These are phyloP conservation scores for Annulohypoxylon stygium DNA, from an alignment of 495 filamentous ascomycete species.

Conservation along the genomic window DNA sequence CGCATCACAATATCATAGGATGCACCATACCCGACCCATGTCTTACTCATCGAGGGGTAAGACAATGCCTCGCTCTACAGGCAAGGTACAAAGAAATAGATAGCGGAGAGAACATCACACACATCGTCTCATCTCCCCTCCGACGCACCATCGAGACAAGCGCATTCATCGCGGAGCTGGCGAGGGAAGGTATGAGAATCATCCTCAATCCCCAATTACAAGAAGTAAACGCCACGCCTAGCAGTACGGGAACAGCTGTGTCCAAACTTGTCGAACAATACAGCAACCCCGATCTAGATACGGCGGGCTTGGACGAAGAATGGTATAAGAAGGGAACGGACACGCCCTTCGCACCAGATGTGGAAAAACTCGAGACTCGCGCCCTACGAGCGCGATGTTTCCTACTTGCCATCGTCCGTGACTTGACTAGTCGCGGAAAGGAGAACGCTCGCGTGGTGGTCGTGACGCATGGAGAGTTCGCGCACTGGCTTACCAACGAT, in stretches of 20 bases:
- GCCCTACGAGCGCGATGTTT: slow-evolving; percentile 71
- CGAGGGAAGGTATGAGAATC: slow-evolving; percentile 9
- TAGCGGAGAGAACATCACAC: slow-evolving; percentile 63
- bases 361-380: slow-evolving; percentile 66
- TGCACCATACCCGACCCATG: slow-evolving; percentile 73
- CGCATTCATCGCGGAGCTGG: slow-evolving; percentile 64
- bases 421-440: slow-evolving; percentile 56
- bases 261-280: slow-evolving; percentile 55
- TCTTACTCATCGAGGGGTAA: slow-evolving; percentile 73
- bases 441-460: slow-evolving; percentile 68
- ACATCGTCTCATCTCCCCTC: slow-evolving; percentile 78
- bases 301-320: slow-evolving; percentile 60
- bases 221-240: slow-evolving; percentile 73
- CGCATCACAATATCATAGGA: slow-evolving; percentile 75
- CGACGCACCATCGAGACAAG: slow-evolving; percentile 79
- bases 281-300: slow-evolving; percentile 60
- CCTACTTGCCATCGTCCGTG: slow-evolving; percentile 60
- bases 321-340: slow-evolving; percentile 74
- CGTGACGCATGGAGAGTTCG: slow-evolving; percentile 46
- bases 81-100: slow-evolving; percentile 64
- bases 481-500: slow-evolving; percentile 79
- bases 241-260: slow-evolving; percentile 74
- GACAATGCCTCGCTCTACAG: slow-evolving; percentile 71
- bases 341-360: slow-evolving; percentile 63
- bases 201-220: slow-evolving; percentile 48